Conservation (phyloP, 164 flowering plant species). For the Nymphaea colorata region DNA sequence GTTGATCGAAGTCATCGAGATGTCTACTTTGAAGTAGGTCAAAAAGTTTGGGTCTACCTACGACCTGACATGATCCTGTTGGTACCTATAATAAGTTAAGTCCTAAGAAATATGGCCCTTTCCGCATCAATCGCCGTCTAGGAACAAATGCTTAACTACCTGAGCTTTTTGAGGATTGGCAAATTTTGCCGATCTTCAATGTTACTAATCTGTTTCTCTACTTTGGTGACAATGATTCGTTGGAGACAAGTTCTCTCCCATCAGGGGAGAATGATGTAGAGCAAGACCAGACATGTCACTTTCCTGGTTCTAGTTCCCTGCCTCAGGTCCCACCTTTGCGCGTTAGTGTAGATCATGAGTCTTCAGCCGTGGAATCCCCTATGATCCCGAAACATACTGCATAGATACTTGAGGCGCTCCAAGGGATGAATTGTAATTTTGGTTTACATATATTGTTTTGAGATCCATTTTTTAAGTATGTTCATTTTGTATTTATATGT, state of each 20-base stretch:
- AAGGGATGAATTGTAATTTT: no score
- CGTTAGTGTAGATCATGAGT: no score
- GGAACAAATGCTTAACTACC: neutral
- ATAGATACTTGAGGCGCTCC: no score
- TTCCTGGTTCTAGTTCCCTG: no score
- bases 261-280: neutral
- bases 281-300: neutral
- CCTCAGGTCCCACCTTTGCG: no score
- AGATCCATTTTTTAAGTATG: no score
- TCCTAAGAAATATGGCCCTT: neutral
- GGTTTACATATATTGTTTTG: no score
- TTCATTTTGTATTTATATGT: no score
- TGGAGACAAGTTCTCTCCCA: neutral
- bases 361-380: no score
- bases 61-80: neutral
- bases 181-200: neutral
- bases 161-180: neutral
- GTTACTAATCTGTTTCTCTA: neutral
- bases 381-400: no score
- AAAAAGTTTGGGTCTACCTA: neutral
- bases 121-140: neutral
- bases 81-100: constrained; percentile 2
- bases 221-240: neutral
- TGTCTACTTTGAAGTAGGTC: neutral
- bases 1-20: neutral